Conservation (phyloP, 2,329 filamentous ascomycete genomes). For the Ascochyta rabiei region DNA sequence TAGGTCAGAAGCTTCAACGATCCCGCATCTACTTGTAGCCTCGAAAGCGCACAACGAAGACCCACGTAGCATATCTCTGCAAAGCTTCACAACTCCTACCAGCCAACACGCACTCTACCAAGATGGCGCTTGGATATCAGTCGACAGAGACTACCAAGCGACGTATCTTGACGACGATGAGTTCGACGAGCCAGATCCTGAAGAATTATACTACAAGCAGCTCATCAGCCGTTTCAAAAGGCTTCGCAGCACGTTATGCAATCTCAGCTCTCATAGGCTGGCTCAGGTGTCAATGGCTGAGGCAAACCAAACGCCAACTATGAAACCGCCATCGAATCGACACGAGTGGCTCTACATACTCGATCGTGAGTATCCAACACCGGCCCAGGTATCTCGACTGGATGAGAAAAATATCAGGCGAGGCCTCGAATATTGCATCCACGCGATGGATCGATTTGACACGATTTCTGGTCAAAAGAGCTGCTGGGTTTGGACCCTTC, state of each 20-base stretch:
- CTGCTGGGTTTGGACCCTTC: constrained; percentile 83
- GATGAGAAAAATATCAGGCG: constrained; percentile 69
- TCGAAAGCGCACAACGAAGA: constrained; percentile 48
- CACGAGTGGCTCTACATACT: constrained; percentile 42
- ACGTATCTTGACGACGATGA: constrained; percentile 19
- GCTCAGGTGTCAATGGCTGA: constrained; percentile 39
- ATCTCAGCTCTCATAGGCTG: constrained; percentile 59
- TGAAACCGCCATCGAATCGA: constrained; percentile 43
- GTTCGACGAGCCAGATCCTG: constrained; percentile 49
- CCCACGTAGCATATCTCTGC: constrained; percentile 25
- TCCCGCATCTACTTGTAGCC: constrained; percentile 73
- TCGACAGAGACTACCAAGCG: constrained; percentile 42
- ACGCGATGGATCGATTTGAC: constrained; percentile 67
- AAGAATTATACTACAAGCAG: constrained; percentile 70
- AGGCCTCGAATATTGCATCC: constrained; percentile 65
- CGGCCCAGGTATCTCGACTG: constrained; percentile 59
- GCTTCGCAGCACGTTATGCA: constrained; percentile 68
- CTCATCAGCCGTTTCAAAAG: constrained; percentile 68
- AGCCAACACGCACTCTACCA: constrained; percentile 68
- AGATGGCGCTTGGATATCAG: constrained; percentile 77
- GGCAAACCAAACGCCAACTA: neutral
- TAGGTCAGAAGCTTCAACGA: constrained; percentile 75
- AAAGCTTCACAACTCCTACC: constrained; percentile 57
- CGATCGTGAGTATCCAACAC: constrained; percentile 50
- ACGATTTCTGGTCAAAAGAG: constrained; percentile 71